Conservation (phyloP, 2,329 filamentous ascomycete species). For the Cordyceps javanica region DNA sequence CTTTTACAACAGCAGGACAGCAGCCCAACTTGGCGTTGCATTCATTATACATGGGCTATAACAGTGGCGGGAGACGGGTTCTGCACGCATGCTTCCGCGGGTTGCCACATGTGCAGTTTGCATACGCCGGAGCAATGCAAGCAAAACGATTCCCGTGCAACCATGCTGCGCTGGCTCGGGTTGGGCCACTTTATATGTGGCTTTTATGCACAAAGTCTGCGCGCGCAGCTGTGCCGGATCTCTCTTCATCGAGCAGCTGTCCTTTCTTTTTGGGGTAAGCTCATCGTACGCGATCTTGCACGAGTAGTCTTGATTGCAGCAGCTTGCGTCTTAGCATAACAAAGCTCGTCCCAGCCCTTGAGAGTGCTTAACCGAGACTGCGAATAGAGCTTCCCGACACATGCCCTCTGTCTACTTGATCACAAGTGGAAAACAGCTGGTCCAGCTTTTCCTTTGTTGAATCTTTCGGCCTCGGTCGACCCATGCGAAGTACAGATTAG, state of each 20-base stretch:
- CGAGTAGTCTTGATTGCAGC: not conserved
- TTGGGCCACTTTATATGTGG: conserved; percentile 8
- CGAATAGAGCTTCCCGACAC: not conserved
- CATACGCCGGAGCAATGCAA: conserved; percentile 10
- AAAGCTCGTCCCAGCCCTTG: not conserved
- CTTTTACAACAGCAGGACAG: not conserved
- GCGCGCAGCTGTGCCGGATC: conserved; percentile 7
- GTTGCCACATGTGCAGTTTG: conserved; percentile 13
- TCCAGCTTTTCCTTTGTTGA: not conserved
- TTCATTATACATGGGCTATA: not conserved
- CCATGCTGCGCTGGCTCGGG: not conserved
- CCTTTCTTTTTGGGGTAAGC: not conserved
- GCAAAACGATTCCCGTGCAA: conserved; percentile 7
- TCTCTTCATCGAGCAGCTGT: conserved; percentile 9
- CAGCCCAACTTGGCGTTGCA: conserved; percentile 1
- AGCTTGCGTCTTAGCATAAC: not conserved
- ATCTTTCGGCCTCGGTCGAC: conserved; percentile 2
- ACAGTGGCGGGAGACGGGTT: not conserved
- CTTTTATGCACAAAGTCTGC: conserved; percentile 7
- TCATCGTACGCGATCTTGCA: conserved; percentile 3
- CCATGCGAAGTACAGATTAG: too few species aligned
- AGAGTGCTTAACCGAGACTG: not conserved
- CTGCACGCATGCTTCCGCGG: conserved; percentile 12
- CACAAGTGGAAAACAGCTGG: not conserved
- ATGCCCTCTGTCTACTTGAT: not conserved